Conservation (phyloP, 345 rosid genomes). For the Dipteronia dyeriana region DNA sequence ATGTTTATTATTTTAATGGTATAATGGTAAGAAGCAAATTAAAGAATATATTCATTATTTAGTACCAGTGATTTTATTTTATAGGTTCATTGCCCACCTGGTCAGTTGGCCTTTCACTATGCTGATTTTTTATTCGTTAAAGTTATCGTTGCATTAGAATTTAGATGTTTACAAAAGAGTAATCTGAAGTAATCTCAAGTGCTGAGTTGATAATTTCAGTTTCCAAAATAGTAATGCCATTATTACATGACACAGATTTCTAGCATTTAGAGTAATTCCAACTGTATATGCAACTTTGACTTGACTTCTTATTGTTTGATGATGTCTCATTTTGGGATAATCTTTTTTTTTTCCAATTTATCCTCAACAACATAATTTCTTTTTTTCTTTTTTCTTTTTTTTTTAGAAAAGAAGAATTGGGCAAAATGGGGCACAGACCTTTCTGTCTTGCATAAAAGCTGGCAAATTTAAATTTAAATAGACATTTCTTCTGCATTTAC, state of each 20-base stretch:
- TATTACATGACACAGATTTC: not conserved
- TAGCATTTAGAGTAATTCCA: not conserved
- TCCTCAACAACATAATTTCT: not conserved
- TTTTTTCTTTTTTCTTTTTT: not conserved
- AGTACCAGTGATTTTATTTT: not conserved
- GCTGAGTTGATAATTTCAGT: not conserved
- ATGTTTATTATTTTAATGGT: not conserved
- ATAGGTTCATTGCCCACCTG: not conserved
- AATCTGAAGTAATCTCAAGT: not conserved
- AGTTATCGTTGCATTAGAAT: not conserved
- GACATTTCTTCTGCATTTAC: not conserved
- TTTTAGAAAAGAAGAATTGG: not conserved
- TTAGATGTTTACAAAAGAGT: not conserved
- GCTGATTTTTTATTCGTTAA: not conserved
- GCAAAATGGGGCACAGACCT: constrained; percentile 4
- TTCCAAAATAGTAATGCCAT: not conserved
- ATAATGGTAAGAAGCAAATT: not conserved
- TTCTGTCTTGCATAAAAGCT: not conserved
- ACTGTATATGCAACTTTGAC: not conserved
- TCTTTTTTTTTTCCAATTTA: not conserved
- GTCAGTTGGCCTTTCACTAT: not conserved
- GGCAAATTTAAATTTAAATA: constrained; percentile 7
- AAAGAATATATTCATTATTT: not conserved
- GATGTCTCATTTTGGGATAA: not conserved
- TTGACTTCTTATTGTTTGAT: not conserved